These are phyloP conservation scores for Trichophyton benhamiae DNA, from an alignment of 2,329 filamentous ascomycete species.

Conservation along the genomic window DNA sequence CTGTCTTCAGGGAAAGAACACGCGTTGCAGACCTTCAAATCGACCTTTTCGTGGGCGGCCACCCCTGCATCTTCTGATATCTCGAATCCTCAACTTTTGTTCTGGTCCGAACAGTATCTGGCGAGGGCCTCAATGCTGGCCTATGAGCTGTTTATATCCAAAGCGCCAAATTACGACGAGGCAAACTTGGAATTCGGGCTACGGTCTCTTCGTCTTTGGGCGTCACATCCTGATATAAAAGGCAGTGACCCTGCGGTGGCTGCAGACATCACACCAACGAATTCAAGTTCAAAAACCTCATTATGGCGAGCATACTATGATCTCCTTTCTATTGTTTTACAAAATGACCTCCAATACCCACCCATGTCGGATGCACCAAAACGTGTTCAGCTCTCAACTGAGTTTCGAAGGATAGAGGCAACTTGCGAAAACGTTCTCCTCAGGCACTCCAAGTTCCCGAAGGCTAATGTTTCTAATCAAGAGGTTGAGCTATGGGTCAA, in stretches of 20 bases:
- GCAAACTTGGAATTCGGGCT: slow-evolving; percentile 30
- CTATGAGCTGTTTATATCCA: slow-evolving; percentile 37
- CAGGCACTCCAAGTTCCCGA: slow-evolving; percentile 69
- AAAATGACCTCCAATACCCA: slow-evolving; percentile 34
- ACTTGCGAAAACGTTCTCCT: slow-evolving; percentile 70
- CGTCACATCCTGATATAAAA: slow-evolving; percentile 27
- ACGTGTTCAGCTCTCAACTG: slow-evolving; percentile 54
- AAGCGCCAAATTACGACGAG: slow-evolving; percentile 16
- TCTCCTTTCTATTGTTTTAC: slow-evolving; percentile 63
- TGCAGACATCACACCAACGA: slow-evolving; percentile 14
- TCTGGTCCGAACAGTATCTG: slow-evolving; percentile 68
- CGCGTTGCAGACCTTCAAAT: slow-evolving; percentile 54
- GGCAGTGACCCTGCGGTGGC: slow-evolving; percentile 17
- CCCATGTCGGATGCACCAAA: slow-evolving; percentile 28
- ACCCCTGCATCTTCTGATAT: slow-evolving; percentile 26
- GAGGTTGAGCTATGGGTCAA: slow-evolving; percentile 75
- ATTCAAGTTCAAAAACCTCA: slow-evolving; percentile 27
- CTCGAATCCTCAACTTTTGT: slow-evolving; percentile 53
- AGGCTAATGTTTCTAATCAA: slow-evolving; percentile 62
- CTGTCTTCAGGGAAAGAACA: slow-evolving; percentile 35
- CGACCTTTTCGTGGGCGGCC: slow-evolving; percentile 50
- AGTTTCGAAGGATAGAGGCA: slow-evolving; percentile 66
- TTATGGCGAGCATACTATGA: slow-evolving; percentile 82
- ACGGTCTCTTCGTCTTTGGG: slow-evolving; percentile 38
- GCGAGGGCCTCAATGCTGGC: slow-evolving; percentile 62